phyloP scores from a whole-genome alignment of 2,329 filamentous ascomycete genomes.

The Cytospora chrysosperma region DNA sequence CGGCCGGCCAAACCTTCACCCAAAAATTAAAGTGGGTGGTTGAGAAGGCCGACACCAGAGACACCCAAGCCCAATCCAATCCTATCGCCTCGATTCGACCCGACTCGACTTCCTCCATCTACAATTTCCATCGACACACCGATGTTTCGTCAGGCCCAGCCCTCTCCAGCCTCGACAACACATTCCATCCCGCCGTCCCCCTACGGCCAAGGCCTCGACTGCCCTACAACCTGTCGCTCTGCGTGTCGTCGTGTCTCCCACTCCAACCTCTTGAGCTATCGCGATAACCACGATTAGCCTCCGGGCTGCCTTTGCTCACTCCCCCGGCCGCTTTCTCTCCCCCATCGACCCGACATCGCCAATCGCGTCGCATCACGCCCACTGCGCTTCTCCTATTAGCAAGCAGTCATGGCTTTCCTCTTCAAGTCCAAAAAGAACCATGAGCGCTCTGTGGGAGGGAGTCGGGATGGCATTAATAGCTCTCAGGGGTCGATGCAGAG shows the following conservation, averaged over 20 bases:
- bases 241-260: neutral
- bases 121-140: constrained; percentile 6
- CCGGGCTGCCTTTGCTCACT: constrained; percentile 2
- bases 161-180: constrained; percentile 22
- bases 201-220: constrained; percentile 11
- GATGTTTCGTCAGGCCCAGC: constrained; percentile 20
- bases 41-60: constrained; percentile 14
- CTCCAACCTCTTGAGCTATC: neutral
- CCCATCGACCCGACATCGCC: constrained; percentile 20
- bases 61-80: constrained; percentile 8
- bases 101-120: neutral
- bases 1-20: constrained; percentile 7
- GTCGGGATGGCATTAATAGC: constrained; percentile 50
- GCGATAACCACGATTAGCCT: constrained; percentile 14
- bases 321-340: neutral
- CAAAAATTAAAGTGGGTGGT: constrained; percentile 17
- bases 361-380: constrained; percentile 29
- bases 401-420: constrained; percentile 70
- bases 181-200: constrained; percentile 10
- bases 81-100: too few species aligned
- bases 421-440: constrained; percentile 81
- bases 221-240: constrained; percentile 2
- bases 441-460: constrained; percentile 54
- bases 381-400: constrained; percentile 38
- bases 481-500: constrained; percentile 51